Conservation (phyloP, 2,329 filamentous ascomycete species). For the Cylindrodendrum hubeiense region DNA sequence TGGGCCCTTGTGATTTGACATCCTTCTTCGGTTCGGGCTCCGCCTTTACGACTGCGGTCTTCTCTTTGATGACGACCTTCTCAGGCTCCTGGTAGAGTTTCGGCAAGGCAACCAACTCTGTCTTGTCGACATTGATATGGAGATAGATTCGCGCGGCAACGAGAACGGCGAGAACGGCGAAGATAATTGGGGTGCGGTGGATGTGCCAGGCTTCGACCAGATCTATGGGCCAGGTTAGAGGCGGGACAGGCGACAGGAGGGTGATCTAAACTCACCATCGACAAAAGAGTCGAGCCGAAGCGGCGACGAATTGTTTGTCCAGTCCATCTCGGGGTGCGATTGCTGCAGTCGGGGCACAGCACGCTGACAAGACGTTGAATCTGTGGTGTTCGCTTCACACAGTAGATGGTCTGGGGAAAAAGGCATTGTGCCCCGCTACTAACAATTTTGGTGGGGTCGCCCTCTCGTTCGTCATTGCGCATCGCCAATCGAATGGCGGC, state of each 20-base stretch:
- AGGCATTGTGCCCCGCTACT: slow-evolving; percentile 42
- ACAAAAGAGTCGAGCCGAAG: slow-evolving; percentile 41
- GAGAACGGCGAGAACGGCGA: slow-evolving; percentile 54
- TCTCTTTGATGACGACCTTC: slow-evolving; percentile 25
- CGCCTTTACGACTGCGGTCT: slow-evolving; percentile 33
- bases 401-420: slow-evolving; percentile 35
- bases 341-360: slow-evolving; percentile 12
- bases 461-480: slow-evolving; percentile 31
- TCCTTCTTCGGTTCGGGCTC: slow-evolving; percentile 45
- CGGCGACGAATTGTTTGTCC: slow-evolving; percentile 41
- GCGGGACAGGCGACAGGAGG: slow-evolving; percentile 8
- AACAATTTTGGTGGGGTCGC: slow-evolving; percentile 37
- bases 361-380: slow-evolving; percentile 12
- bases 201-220: slow-evolving; percentile 60
- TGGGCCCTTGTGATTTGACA: slow-evolving; percentile 57
- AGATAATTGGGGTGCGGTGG: slow-evolving; percentile 59
- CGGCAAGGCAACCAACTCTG: slow-evolving; percentile 53
- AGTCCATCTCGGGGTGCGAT: slow-evolving; percentile 38
- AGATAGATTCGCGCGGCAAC: slow-evolving; percentile 57
- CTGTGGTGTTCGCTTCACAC: slow-evolving; percentile 3
- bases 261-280: slow-evolving; percentile 34
- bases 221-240: slow-evolving; percentile 43
- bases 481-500: slow-evolving; percentile 41
- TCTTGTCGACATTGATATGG: slow-evolving; percentile 50
- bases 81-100: slow-evolving; percentile 48